Percentiles rank a stretch among this genome's conserved stretches.
Conservation (phyloP, 208 protist genomes). For the Wallacemonas sp. region DNA sequence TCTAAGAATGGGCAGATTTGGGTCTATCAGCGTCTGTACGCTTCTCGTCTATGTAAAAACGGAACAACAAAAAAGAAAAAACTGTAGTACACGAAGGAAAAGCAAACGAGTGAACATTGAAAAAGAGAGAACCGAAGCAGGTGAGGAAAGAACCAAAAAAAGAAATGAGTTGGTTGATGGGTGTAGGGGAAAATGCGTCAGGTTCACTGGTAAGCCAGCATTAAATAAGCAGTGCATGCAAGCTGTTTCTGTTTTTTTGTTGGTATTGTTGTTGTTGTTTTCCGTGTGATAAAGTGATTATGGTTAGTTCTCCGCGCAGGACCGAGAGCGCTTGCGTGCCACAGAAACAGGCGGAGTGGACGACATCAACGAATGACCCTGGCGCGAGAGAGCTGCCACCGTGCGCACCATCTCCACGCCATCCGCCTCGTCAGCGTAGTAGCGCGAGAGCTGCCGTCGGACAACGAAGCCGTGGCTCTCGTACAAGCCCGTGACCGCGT, state of each 20-base stretch:
- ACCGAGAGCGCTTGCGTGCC: background rate
- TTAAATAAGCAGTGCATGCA: too few species aligned
- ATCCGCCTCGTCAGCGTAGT: conserved; percentile 57
- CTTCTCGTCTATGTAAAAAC: too few species aligned
- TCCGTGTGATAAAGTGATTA: background rate
- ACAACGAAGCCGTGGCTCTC: conserved; percentile 44
- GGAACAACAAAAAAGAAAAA: background rate
- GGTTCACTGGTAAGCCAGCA: too few species aligned
- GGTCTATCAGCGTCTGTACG: too few species aligned
- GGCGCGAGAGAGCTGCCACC: too few species aligned
- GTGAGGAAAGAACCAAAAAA: background rate
- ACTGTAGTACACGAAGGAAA: background rate
- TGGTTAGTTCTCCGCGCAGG: background rate
- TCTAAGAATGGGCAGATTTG: too few species aligned
- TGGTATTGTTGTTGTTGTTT: background rate
- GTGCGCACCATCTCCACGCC: conserved; percentile 67
- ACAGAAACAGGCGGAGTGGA: too few species aligned
- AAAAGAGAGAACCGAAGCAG: too few species aligned
- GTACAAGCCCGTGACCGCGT: conserved; percentile 54
- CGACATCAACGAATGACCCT: too few species aligned
- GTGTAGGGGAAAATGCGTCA: too few species aligned
- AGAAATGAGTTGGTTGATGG: too few species aligned
- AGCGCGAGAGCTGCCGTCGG: conserved; percentile 45
- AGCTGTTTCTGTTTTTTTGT: background rate
- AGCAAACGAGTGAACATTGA: background rate